Percentiles rank a stretch among this genome's conserved stretches.
phyloP scores from a whole-genome alignment of 352 stramenopile genomes.

The Elongisporangium senticosum region DNA sequence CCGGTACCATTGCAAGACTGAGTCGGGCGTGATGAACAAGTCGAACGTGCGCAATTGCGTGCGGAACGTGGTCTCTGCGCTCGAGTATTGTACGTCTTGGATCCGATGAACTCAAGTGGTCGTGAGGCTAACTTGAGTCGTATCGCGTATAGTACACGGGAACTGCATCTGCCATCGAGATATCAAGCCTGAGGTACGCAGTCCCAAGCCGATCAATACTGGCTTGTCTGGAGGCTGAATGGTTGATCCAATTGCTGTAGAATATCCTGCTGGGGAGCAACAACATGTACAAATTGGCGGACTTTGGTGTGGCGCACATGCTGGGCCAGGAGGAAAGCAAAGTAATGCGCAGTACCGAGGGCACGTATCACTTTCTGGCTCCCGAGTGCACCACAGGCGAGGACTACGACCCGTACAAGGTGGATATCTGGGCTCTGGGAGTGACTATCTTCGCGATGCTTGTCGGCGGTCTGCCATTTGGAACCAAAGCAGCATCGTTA shows the following conservation, averaged over 20 bases:
- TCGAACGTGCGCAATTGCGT: conserved; percentile 55
- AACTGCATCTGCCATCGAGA: conserved; percentile 85
- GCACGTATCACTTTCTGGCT: conserved; percentile 84
- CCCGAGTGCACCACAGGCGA: conserved; percentile 77
- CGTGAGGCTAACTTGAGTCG: background rate
- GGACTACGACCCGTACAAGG: conserved; percentile 66
- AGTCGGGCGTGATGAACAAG: conserved; percentile 24
- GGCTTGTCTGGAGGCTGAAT: background rate
- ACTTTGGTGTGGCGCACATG: conserved; percentile 79
- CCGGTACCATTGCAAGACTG: conserved; percentile 35
- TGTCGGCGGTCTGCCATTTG: conserved; percentile 65
- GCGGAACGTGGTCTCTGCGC: conserved; percentile 61
- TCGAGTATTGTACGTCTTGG: conserved; percentile 63
- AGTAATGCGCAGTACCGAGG: conserved; percentile 68
- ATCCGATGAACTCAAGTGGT: background rate
- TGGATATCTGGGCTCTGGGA: conserved; percentile 82
- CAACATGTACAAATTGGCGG: conserved; percentile 64
- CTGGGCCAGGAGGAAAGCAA: conserved; percentile 31
- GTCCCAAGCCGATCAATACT: background rate
- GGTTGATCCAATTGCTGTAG: conserved; percentile 1
- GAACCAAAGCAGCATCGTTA: conserved; percentile 40
- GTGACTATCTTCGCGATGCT: conserved; percentile 76
- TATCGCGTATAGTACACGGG: conserved; percentile 42
- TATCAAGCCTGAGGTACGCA: conserved; percentile 55
- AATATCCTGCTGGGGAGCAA: conserved; percentile 65